A percentile compares a stretch with the other conserved stretches of the same genome.
phyloP scores from a whole-genome alignment of 2,329 filamentous ascomycete genomes.

The Aspergillus ibericus region DNA sequence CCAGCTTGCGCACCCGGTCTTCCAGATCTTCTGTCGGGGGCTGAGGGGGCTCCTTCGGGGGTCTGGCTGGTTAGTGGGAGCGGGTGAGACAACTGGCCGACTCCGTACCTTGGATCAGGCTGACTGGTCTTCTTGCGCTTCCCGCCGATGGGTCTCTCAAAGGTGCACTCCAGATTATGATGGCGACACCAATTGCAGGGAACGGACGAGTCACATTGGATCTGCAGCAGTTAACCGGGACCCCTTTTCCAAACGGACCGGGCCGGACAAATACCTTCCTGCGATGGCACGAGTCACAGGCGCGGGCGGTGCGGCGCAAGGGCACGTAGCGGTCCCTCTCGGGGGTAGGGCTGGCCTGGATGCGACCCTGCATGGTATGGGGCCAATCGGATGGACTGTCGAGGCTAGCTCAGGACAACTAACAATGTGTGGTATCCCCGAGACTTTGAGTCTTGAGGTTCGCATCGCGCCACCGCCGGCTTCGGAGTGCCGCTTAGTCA shows the following conservation, averaged over 20 bases:
- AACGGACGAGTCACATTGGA: slow-evolving; percentile 1
- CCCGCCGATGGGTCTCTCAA: neutral
- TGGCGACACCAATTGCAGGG: slow-evolving; percentile 7
- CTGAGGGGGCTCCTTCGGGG: neutral
- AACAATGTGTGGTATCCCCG: too few relatives aligned
- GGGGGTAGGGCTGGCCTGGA: neutral
- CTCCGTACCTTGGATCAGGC: neutral
- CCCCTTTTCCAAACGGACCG: neutral
- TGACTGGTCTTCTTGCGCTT: slow-evolving; percentile 4
- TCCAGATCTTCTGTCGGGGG: neutral
- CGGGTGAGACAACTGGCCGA: neutral
- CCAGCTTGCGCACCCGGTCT: neutral
- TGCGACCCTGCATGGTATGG: neutral
- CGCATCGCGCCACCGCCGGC: too few relatives aligned
- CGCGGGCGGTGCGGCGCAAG: slow-evolving; percentile 2
- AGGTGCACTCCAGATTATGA: slow-evolving; percentile 4
- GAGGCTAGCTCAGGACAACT: too few relatives aligned
- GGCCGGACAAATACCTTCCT: neutral
- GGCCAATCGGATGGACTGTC: neutral
- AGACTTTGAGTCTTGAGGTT: too few relatives aligned
- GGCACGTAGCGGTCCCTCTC: slow-evolving; percentile 1
- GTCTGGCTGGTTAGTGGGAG: neutral
- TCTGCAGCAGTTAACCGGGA: neutral
- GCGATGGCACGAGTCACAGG: slow-evolving; percentile 7
- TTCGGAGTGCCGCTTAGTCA: too few relatives aligned